Base-by-base conservation (phyloP, 2,329 filamentous ascomycete species). In the Fusarium tjaetaba region DNA sequence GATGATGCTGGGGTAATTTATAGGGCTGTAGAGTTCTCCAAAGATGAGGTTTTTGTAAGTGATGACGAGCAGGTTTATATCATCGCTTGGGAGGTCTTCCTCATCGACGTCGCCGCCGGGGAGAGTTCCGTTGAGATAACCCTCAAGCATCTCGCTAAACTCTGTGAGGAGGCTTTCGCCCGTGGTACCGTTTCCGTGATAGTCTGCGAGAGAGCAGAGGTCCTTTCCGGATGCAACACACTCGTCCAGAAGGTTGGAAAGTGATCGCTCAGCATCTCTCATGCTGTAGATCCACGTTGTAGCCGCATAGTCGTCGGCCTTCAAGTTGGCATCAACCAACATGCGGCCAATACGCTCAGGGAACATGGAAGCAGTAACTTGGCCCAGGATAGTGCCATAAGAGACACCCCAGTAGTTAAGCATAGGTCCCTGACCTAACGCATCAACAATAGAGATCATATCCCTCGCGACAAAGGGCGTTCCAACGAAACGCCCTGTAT, bases 401-500 rank as follows among this genome's bases (percentile, higher is more conserved):
- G 75, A 77, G 14, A 32, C 18, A 7, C 82, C 82, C 79, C 78
- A 83, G 60, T 79, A 84, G 52, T 80, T 73, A 4, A 83, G 60
- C 61, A 79, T 41, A 6, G 79, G 77, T 24, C 82, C 82, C 41
- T 81, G 79, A 4, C 69, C 79, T 1, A 84, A 77, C 5, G 79
- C 82, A 10, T 61, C 63, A 6, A 68, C 46, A 20, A 85, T 81
- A 5, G 74, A 58, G 48, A 85, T 80, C 76, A 85, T 79, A 58
- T 85, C 83, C 36, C 83, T 76, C 10, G 81, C 84, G 3, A 80
- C 78, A 46, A 51, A 55, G 0, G 80, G 66, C 0, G 81, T 82
- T 18, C 79, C 79, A 11, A 83, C 57, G 7, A 79, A 68, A 2
- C 74, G 76, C 0, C 77, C 81, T 5, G n/a, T 59, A 1, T 68